Conservation (phyloP, 768 basidiomycete genomes). For the Suillus occidentalis region DNA sequence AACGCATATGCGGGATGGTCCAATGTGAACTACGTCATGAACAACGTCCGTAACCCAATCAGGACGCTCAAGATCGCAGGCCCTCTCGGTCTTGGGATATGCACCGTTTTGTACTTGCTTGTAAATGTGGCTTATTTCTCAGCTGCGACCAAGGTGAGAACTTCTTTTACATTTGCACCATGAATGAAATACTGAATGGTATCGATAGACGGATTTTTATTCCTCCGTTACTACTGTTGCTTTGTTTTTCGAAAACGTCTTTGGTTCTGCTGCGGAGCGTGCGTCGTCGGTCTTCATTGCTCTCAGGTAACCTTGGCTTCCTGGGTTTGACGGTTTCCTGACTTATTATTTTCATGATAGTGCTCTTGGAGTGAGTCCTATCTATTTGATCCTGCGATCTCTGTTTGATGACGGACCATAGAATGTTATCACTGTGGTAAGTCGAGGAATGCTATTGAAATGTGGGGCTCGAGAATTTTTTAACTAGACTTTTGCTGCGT, state of each 20-base stretch:
- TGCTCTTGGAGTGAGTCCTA: constrained; percentile 34
- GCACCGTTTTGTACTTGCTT: constrained; percentile 51
- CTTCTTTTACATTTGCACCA: neutral
- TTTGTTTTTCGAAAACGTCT: constrained; percentile 59
- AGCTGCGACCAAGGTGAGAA: constrained; percentile 24
- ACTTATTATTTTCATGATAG: constrained; percentile 20
- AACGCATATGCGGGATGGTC: constrained; percentile 52
- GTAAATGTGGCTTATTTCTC: constrained; percentile 62
- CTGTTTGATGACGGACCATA: constrained; percentile 2
- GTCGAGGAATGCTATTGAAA: constrained; percentile 4
- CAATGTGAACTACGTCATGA: constrained; percentile 58
- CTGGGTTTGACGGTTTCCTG: neutral
- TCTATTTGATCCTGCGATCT: neutral
- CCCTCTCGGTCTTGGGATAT: constrained; percentile 56
- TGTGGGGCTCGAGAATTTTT: neutral
- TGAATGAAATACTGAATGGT: neutral
- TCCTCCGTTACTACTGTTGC: constrained; percentile 57
- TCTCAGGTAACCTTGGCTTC: constrained; percentile 40
- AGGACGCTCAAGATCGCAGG: constrained; percentile 63
- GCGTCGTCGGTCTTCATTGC: constrained; percentile 60
- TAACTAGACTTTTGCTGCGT: constrained; percentile 48
- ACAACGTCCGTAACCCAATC: constrained; percentile 59
- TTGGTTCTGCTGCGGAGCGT: constrained; percentile 50
- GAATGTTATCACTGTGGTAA: constrained; percentile 34
- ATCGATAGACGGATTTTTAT: constrained; percentile 43